Evolutionary conservation across 106 monocot species (phyloP), one percentile per base, ranked within the genome.

Genomic region (Platanthera guangdongensis): DNA sequence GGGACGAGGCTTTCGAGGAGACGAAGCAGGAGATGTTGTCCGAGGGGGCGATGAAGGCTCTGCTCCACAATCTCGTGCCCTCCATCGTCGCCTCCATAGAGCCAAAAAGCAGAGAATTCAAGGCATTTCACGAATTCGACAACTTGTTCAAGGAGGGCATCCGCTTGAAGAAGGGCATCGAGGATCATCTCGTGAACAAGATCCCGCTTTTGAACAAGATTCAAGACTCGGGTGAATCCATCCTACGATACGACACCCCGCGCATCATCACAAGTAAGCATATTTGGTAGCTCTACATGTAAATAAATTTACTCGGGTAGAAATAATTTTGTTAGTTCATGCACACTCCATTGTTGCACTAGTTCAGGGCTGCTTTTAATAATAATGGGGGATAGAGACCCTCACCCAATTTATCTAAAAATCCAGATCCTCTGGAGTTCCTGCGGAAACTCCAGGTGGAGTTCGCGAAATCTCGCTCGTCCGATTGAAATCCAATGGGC

Each of bases 1-100:
- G 93, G 2, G 95, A 96, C 25, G 95, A 96, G 39, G 82, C 81
- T 8, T 96, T 93, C 57, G 92, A 92, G 84, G 93, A 93, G 81
- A 78, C 48, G 4, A 93, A 93, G 51, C 55, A 85, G 52, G 84
- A 87, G 71, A 96, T 87, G 88, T 39, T 96, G 14, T 46, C 70
- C 8, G 83, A 45, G 1, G 90, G 90, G 7, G 80, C 79, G 2
- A 9, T 64, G 51, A 92, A 87, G 71, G 92, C 95, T 1, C 4
- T 93, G 84, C 89, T 89, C 19, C 93, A 89, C 76, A 90, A 85
- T 75, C 57, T 93, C 3, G 57, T 91, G 12, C 96, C 96, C 0
- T 75, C 76, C 0, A 28, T 96, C 9, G 87, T 90, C 7, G 78
- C 90, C 0, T 78, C 85, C 4, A 50, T 91, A 3, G 74, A 77